These are phyloP conservation scores for Leptographium wingfieldii DNA, from an alignment of 2,329 filamentous ascomycete genomes.

Conservation along the genomic window DNA sequence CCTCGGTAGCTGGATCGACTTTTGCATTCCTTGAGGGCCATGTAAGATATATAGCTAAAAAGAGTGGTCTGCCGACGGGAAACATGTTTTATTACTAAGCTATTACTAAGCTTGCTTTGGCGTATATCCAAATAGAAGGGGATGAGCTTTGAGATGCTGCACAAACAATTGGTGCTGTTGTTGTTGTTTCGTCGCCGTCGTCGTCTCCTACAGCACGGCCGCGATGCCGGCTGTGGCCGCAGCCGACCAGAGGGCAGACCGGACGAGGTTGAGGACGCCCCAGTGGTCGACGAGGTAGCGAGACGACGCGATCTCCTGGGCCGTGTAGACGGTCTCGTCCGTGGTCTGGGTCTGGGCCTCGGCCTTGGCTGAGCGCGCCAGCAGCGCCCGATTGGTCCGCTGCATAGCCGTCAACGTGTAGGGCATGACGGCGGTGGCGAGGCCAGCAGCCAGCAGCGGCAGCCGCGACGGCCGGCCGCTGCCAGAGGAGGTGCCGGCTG, in stretches of 20 bases:
- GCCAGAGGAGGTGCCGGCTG: no score
- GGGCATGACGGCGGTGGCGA: constrained; percentile 34
- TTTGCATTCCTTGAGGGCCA: constrained; percentile 44
- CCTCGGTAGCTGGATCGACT: constrained; percentile 83
- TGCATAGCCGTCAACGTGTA: constrained; percentile 36
- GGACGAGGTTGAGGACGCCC: constrained; percentile 36
- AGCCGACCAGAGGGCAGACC: constrained; percentile 12
- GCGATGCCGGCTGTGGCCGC: constrained; percentile 3
- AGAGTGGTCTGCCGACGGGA: no score
- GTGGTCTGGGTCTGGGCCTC: constrained; percentile 8
- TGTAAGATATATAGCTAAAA: no score
- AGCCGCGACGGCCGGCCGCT: constrained; percentile 11
- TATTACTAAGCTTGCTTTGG: no score
- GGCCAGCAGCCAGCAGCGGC: constrained; percentile 31
- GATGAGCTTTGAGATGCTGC: no score
- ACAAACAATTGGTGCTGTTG: no score
- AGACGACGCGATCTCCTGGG: constrained; percentile 19
- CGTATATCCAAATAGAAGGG: no score
- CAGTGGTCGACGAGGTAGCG: constrained; percentile 43
- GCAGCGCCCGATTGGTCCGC: constrained; percentile 34
- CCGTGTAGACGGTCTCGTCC: constrained; percentile 4
- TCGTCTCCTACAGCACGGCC: background rate
- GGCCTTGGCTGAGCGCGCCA: constrained; percentile 27
- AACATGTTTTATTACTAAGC: no score
- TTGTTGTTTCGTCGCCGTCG: no score